Conservation (phyloP, 2,329 filamentous ascomycete species). For the Pyricularia pennisetigena region DNA sequence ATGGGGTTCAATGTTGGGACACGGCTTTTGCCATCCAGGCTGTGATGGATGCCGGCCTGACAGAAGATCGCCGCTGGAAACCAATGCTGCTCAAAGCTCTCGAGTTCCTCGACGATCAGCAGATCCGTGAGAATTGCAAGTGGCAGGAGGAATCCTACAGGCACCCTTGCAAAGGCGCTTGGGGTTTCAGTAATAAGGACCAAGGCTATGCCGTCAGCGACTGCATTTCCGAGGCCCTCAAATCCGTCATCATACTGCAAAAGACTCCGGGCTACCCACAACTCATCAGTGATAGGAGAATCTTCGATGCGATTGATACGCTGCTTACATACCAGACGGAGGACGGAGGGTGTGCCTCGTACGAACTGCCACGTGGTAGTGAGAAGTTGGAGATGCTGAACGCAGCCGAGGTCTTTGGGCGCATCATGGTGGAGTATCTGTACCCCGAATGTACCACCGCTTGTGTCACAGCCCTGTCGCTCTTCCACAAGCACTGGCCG, state of each 20-base stretch:
- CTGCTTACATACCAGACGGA: constrained; percentile 84
- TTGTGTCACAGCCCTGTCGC: constrained; percentile 74
- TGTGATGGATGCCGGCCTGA: constrained; percentile 67
- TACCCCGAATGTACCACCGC: constrained; percentile 98
- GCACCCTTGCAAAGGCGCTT: constrained; percentile 83
- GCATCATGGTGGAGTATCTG: constrained; percentile 98
- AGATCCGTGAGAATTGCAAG: constrained; percentile 74
- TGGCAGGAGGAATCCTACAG: constrained; percentile 78
- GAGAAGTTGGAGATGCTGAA: constrained; percentile 77
- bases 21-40: constrained; percentile 85
- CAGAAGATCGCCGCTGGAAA: constrained; percentile 65
- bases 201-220: constrained; percentile 96
- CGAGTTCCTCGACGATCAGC: constrained; percentile 79
- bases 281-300: constrained; percentile 63
- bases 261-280: constrained; percentile 64
- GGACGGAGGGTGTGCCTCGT: constrained; percentile 80
- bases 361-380: constrained; percentile 74
- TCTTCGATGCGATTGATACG: constrained; percentile 85
- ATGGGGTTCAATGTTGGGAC: constrained; percentile 97
- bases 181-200: constrained; percentile 87
- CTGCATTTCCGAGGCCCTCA: constrained; percentile 85
- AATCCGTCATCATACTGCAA: constrained; percentile 74
- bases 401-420: constrained; percentile 89
- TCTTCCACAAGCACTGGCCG: constrained; percentile 76
- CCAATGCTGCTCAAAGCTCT: constrained; percentile 78